Evolutionary conservation across 495 filamentous ascomycete species (phyloP).

Genomic region (Tuber microsphaerosporum): DNA sequence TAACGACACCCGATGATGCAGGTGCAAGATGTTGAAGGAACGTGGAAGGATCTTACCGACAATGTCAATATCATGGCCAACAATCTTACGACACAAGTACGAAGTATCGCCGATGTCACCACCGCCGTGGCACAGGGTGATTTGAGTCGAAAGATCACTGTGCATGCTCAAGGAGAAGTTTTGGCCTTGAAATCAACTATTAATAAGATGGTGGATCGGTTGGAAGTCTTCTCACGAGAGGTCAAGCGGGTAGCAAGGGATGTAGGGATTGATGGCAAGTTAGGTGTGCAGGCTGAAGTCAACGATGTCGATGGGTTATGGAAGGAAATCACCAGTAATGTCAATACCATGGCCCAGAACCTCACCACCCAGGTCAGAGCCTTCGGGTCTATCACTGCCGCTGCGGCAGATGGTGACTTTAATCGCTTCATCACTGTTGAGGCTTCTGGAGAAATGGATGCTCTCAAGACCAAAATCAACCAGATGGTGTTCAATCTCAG

Average conservation of each 20-base stretch:
- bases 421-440: constrained; percentile 96
- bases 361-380: constrained; percentile 95
- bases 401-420: constrained; percentile 93
- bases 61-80: constrained; percentile 80
- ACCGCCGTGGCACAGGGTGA: constrained; percentile 85
- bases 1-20: constrained; percentile 40
- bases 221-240: constrained; percentile 95
- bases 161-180: constrained; percentile 92
- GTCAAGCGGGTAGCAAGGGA: constrained; percentile 94
- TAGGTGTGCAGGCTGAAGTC: constrained; percentile 96
- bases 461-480: constrained; percentile 98
- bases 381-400: constrained; percentile 95
- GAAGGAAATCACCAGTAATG: constrained; percentile 97
- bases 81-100: constrained; percentile 93
- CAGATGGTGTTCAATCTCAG: constrained; percentile 95
- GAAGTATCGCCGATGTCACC: constrained; percentile 98
- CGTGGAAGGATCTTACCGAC: constrained; percentile 98
- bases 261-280: constrained; percentile 96
- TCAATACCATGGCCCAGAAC: constrained; percentile 98
- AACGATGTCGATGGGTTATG: constrained; percentile 88
- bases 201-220: constrained; percentile 96
- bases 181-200: constrained; percentile 91
- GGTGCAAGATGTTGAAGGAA: constrained; percentile 95
- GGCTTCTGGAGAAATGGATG: constrained; percentile 98
- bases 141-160: constrained; percentile 92